Base-by-base conservation (phyloP, 805 yeast species). In the Scheffersomyces lignosus region DNA sequence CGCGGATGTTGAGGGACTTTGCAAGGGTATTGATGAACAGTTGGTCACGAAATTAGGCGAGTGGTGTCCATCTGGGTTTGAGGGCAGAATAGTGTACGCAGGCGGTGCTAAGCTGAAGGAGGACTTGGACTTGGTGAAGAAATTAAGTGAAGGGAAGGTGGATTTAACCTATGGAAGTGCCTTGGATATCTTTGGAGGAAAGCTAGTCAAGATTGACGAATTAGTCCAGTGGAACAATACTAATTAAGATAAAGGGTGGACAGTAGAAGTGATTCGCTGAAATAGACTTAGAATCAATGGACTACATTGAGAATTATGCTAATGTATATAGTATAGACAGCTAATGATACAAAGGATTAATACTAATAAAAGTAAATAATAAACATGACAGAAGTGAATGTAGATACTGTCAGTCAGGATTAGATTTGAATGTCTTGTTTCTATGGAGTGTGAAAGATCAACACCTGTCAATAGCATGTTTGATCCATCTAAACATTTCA, bases 1-100 rank as follows among this genome's bases (percentile, higher is more conserved):
- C 3, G 99, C 99, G 0, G 99, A 93, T 61, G 98, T 93, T 3
- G 99, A 93, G 62, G 99, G 99, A 0, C 70, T 93, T 13, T 93
- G 99, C 58, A 75, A 79, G 28, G 99, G 99, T 1, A 86, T 93
- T 23, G 99, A 93, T 54, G 81, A 81, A 54, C 76, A 80, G 13
- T 67, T 93, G 29, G 97, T 93, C 4, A 39, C 41, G 18, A 74
- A 74, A 38, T 66, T 93, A 27, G 88, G 88, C 15, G 78, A 82
- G 47, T 93, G 98, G 98, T 73, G 80, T 45, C 75, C 73, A 2
- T 15, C 36, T 0, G 72, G 70, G 1, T 67, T 67, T 37, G 77
- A 73, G 18, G 71, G 86, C 2, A 89, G 85, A 23, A 79, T 87
- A 4, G 96, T 91, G 2, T 93, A 93, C 59, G 99, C 99, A 20